Base-by-base conservation (phyloP, 75 land plant genomes). In the Ceratopteris richardii region DNA sequence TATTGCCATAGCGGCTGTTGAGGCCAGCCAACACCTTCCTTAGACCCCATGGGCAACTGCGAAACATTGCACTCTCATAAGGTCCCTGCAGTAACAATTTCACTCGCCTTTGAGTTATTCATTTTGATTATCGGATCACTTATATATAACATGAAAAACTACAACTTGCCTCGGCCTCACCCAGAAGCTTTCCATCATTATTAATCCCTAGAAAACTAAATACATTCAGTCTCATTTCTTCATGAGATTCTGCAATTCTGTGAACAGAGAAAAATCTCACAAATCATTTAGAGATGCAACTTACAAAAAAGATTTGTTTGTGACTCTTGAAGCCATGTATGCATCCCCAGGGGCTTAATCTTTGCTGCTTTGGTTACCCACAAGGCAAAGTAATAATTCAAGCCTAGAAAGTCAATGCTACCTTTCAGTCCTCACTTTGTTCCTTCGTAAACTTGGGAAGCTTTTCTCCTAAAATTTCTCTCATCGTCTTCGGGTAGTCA, bases 401-500 rank as follows among this genome's bases (percentile, higher is more conserved):
- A 57, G 29, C 94, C 94, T 42, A 88, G 52, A 75, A 88, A 88
- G 51, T 88, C 89, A 26, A 76, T 14, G 13, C 81, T 52, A 51
- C 70, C 65, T 57, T 28, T 54, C 10, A 88, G 29, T 24, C 68
- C 42, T 14, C 66, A 69, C 66, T 77, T 1, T 88, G 81, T 44
- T 73, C 68, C 12, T 65, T 44, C n/a, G 83, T 48, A 48, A 88
- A 88, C n/a, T 68, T 70, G 16, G 94, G 94, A 58, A 88, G 94
- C 9, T 56, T 53, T 25, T 72, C 77, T 43, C 89, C 88, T 14
- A 85, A 41, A 26, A 30, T 68, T 61, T 88, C 71, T 14, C 72
- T 74, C 94, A 88, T 88, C n/a, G 27, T 36, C 57, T 70, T 61
- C 22, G 94, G 94, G 57, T 88, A 88, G 41, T 85, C 86, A 29